phyloP scores from a whole-genome alignment of 441 rosid species.

The Jatropha podagrica region DNA sequence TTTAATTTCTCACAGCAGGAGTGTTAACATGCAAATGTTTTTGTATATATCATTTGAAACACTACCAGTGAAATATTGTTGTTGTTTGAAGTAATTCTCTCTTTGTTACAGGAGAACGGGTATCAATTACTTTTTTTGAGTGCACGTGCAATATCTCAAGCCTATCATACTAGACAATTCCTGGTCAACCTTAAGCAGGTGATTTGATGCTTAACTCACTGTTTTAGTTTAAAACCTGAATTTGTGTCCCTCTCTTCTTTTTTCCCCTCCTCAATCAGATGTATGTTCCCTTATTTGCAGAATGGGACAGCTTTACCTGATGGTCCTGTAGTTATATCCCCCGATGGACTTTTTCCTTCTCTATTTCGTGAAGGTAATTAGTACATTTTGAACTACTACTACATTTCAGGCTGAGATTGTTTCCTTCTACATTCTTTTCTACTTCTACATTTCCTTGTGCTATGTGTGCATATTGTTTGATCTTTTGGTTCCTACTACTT shows the following conservation, averaged over 20 bases:
- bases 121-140: conserved; percentile 93
- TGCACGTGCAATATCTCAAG: conserved; percentile 97
- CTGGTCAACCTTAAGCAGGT: conserved; percentile 94
- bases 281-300: conserved; percentile 36
- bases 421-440: too few relatives aligned
- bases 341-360: conserved; percentile 97
- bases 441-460: neutral
- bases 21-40: neutral
- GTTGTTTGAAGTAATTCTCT: conserved; percentile 4
- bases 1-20: neutral
- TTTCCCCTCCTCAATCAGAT: conserved; percentile 13
- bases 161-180: conserved; percentile 78
- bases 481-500: neutral
- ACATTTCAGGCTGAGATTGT: neutral
- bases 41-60: conserved; percentile 3
- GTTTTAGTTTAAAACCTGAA: conserved; percentile 12
- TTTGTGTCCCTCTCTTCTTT: neutral
- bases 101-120: conserved; percentile 82
- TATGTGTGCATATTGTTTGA: neutral
- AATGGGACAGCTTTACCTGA: conserved; percentile 95
- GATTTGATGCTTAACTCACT: conserved; percentile 12
- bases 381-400: neutral
- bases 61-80: conserved; percentile 5
- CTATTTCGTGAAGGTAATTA: conserved; percentile 83
- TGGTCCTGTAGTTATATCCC: conserved; percentile 97